These are phyloP conservation scores for Tetracladium marchalianum DNA, from an alignment of 495 filamentous ascomycete species.

Conservation along the genomic window DNA sequence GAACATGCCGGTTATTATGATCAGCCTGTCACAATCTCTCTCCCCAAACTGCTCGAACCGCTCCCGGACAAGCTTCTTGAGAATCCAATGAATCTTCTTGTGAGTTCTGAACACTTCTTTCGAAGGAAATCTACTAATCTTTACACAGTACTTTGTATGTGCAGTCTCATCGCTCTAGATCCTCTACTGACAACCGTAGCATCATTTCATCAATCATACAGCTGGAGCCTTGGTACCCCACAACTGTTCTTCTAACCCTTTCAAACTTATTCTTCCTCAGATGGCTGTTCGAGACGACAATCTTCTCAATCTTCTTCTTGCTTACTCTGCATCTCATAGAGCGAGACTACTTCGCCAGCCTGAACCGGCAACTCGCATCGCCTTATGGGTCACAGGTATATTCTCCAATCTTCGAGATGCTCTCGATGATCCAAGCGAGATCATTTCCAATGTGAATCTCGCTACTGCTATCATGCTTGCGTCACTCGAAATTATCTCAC, in stretches of 20 bases:
- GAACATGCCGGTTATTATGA: slow-evolving; percentile 58
- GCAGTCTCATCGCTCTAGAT: not conserved
- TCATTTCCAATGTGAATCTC: slow-evolving; percentile 62
- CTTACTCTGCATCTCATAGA: slow-evolving; percentile 75
- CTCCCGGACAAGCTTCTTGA: slow-evolving; percentile 43
- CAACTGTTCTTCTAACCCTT: slow-evolving; percentile 65
- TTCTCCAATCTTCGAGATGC: slow-evolving; percentile 64
- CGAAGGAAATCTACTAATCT: slow-evolving; percentile 2
- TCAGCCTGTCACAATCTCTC: slow-evolving; percentile 44
- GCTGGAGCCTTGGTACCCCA: slow-evolving; percentile 64
- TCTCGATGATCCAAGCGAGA: slow-evolving; percentile 46
- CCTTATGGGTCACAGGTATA: slow-evolving; percentile 67
- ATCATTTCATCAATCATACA: slow-evolving; percentile 77
- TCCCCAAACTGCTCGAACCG: slow-evolving; percentile 56
- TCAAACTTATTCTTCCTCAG: slow-evolving; percentile 56
- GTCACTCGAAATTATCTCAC: slow-evolving; percentile 78
- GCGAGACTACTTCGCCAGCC: slow-evolving; percentile 64
- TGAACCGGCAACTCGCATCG: slow-evolving; percentile 71
- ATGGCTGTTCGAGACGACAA: slow-evolving; percentile 64
- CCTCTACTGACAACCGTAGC: slow-evolving; percentile 22
- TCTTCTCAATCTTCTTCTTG: slow-evolving; percentile 67
- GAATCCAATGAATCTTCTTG: slow-evolving; percentile 69
- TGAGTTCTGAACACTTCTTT: slow-evolving; percentile 33
- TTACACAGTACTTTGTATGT: slow-evolving; percentile 29
- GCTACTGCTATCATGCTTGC: slow-evolving; percentile 82